These are phyloP conservation scores for Austroboletus niveus DNA, from an alignment of 1,284 basidiomycete genomes.

Conservation along the genomic window DNA sequence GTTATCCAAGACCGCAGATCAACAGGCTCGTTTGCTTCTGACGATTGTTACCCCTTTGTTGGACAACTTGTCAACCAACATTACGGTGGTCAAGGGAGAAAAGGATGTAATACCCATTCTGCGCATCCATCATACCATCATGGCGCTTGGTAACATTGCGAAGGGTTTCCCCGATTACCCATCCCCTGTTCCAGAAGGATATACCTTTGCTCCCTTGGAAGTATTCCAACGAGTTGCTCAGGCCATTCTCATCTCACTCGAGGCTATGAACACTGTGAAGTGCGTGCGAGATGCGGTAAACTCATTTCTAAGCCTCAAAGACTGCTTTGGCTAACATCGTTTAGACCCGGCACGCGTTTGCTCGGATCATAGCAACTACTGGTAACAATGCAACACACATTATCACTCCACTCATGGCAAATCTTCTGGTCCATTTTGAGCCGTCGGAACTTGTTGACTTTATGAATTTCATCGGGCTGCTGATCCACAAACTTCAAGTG, in stretches of 20 bases:
- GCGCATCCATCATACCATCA: conserved; percentile 92
- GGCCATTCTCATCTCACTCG: conserved; percentile 84
- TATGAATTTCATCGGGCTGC: conserved; percentile 88
- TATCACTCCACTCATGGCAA: conserved; percentile 85
- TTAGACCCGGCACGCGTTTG: conserved; percentile 91
- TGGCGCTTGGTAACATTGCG: conserved; percentile 92
- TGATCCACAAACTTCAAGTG: conserved; percentile 93
- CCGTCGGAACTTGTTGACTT: conserved; percentile 93
- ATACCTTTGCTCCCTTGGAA: conserved; percentile 73
- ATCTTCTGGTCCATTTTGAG: conserved; percentile 89
- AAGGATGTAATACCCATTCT: conserved; percentile 76
- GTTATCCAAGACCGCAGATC: conserved; percentile 65
- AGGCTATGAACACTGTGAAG: conserved; percentile 85
- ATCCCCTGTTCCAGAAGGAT: conserved; percentile 60
- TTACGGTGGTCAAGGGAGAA: conserved; percentile 56
- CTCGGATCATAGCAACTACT: conserved; percentile 88
- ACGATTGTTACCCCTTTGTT: conserved; percentile 83
- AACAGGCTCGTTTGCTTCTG: conserved; percentile 71
- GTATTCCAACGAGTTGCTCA: conserved; percentile 90
- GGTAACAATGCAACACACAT: conserved; percentile 80
- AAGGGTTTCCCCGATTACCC: conserved; percentile 96
- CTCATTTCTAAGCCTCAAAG: conserved; percentile 12
- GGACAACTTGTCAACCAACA: conserved; percentile 69
- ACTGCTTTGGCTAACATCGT: conserved; percentile 10
- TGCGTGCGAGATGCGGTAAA: conserved; percentile 91